phyloP scores from a whole-genome alignment of 257 asterid species.

The Cinchona pubescens region DNA sequence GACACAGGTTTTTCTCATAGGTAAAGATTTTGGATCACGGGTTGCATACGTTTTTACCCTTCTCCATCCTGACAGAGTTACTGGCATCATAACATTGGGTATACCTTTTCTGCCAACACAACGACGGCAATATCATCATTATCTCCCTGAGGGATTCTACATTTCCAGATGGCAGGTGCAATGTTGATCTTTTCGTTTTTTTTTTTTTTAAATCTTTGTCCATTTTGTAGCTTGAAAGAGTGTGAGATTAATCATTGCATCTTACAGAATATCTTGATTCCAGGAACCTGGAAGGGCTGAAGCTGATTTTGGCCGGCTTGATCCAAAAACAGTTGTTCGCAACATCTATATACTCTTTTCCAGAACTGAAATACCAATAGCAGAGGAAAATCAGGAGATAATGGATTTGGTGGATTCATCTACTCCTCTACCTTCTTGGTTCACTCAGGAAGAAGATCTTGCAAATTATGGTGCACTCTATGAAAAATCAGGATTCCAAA shows the following conservation, averaged over 20 bases:
- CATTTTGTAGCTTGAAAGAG: too few species aligned
- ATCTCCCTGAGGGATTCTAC: constrained; percentile 55
- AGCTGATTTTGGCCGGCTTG: constrained; percentile 49
- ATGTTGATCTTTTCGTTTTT: too few species aligned
- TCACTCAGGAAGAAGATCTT: constrained; percentile 44
- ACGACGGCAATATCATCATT: background rate
- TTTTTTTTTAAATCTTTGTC: too few species aligned
- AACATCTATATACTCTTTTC: constrained; percentile 52
- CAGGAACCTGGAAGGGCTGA: constrained; percentile 60
- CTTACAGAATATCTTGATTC: background rate
- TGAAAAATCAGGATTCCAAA: background rate
- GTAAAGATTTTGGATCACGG: constrained; percentile 53
- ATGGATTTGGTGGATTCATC: constrained; percentile 48
- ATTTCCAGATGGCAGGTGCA: constrained; percentile 57
- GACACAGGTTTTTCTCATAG: constrained; percentile 43
- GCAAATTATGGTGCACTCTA: background rate
- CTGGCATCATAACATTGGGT: constrained; percentile 49
- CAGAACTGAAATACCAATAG: constrained; percentile 41
- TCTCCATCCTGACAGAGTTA: constrained; percentile 44
- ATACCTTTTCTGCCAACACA: constrained; percentile 30
- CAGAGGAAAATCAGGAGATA: constrained; percentile 39
- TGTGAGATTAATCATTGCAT: background rate
- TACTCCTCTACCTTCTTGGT: constrained; percentile 44
- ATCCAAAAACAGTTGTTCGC: constrained; percentile 42
- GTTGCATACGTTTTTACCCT: constrained; percentile 41